Evolutionary conservation across 2,329 filamentous ascomycete species (phyloP).

Genomic region (Dryadomyces sulphureus): DNA sequence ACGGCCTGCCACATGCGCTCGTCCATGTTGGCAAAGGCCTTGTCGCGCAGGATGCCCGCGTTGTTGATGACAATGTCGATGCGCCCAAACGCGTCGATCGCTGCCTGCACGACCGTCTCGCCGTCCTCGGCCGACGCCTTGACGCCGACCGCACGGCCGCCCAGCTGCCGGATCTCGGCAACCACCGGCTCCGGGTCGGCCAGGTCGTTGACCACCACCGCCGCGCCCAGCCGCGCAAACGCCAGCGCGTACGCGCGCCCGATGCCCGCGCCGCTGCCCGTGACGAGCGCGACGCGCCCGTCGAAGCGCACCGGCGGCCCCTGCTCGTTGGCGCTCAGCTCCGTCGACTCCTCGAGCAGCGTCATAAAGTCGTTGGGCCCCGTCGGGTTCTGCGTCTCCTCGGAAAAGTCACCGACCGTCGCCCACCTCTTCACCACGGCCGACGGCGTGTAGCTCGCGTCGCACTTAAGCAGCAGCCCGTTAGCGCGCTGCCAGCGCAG

Average conservation of each 20-base stretch:
- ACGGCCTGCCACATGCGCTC: slow-evolving; percentile 88
- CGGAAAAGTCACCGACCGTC: slow-evolving; percentile 70
- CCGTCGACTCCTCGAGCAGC: slow-evolving; percentile 70
- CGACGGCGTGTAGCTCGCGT: slow-evolving; percentile 74
- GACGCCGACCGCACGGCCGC: slow-evolving; percentile 81
- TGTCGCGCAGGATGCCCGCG: slow-evolving; percentile 92
- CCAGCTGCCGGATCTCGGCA: slow-evolving; percentile 77
- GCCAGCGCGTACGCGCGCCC: slow-evolving; percentile 81
- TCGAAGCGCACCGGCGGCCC: slow-evolving; percentile 67
- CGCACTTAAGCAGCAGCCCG: slow-evolving; percentile 79
- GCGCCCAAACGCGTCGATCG: slow-evolving; percentile 85
- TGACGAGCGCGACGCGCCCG: slow-evolving; percentile 74
- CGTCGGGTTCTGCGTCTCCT: slow-evolving; percentile 56
- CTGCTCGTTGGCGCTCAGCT: slow-evolving; percentile 56
- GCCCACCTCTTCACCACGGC: slow-evolving; percentile 84
- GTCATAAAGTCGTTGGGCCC: slow-evolving; percentile 80
- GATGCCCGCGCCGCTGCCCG: slow-evolving; percentile 77
- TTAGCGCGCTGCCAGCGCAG: slow-evolving; percentile 86
- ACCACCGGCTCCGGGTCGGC: slow-evolving; percentile 82
- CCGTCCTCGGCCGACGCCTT: slow-evolving; percentile 92
- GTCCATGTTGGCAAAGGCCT: slow-evolving; percentile 96
- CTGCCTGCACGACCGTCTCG: slow-evolving; percentile 77
- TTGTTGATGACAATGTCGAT: slow-evolving; percentile 97
- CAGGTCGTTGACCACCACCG: slow-evolving; percentile 92
- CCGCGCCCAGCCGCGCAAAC: slow-evolving; percentile 66